These are phyloP conservation scores for Blastomyces gilchristii DNA, from an alignment of 2,329 filamentous ascomycete genomes.

Conservation along the genomic window DNA sequence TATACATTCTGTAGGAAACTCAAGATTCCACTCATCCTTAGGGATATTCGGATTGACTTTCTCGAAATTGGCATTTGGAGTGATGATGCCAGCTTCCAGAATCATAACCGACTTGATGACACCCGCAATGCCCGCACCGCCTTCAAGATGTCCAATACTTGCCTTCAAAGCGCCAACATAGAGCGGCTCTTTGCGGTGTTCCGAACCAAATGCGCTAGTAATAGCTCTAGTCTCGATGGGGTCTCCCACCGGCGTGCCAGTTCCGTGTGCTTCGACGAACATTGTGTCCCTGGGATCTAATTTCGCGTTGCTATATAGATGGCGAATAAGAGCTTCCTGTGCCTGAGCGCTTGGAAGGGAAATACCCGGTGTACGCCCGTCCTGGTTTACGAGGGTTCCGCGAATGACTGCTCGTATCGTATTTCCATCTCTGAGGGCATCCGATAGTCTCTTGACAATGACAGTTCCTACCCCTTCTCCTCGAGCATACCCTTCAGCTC, in stretches of 20 bases:
- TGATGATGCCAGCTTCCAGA: constrained; percentile 17
- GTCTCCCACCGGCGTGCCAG: constrained; percentile 30
- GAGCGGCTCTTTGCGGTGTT: constrained; percentile 7
- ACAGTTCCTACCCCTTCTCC: constrained; percentile 35
- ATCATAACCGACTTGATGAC: constrained; percentile 17
- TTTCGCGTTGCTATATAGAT: constrained; percentile 18
- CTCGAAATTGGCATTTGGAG: constrained; percentile 19
- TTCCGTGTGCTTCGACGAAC: constrained; percentile 26
- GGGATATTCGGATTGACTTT: constrained; percentile 21
- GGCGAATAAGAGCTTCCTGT: constrained; percentile 21
- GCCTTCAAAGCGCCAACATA: constrained; percentile 13
- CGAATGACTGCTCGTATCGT: constrained; percentile 33
- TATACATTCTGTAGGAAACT: constrained; percentile 15
- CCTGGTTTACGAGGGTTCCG: constrained; percentile 30
- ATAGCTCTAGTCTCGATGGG: constrained; percentile 15
- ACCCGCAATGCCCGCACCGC: constrained; percentile 14
- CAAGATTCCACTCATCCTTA: constrained; percentile 16
- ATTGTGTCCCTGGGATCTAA: constrained; percentile 9
- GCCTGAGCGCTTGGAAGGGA: constrained; percentile 28
- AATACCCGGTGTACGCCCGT: constrained; percentile 34
- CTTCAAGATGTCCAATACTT: constrained; percentile 17
- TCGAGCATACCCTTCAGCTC: constrained; percentile 34
- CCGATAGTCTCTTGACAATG: constrained; percentile 31
- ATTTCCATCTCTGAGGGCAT: constrained; percentile 31
- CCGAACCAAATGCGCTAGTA: constrained; percentile 9